Percentiles rank a stretch among this genome's conserved stretches.
Evolutionary conservation across 2,329 filamentous ascomycete genomes (phyloP).

Genomic region (Nigrospora sphaerica): DNA sequence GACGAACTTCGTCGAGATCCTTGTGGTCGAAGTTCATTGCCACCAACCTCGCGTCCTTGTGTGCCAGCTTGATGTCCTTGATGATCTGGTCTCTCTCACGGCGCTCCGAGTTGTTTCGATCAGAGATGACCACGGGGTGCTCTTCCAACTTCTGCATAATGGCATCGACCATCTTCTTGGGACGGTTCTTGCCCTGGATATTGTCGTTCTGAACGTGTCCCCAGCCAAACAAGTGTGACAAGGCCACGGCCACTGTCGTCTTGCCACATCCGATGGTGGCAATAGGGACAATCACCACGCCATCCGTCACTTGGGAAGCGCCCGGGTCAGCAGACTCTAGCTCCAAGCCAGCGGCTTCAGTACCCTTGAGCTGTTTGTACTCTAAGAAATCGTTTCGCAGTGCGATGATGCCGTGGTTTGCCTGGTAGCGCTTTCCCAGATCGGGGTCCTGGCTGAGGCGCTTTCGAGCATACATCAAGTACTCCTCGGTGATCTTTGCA

Average conservation of each 20-base stretch:
- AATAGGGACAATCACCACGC: slow-evolving; percentile 81
- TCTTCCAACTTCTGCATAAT: slow-evolving; percentile 58
- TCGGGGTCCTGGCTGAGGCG: slow-evolving; percentile 62
- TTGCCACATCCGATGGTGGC: slow-evolving; percentile 96
- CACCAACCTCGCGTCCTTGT: slow-evolving; percentile 64
- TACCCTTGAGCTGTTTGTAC: slow-evolving; percentile 76
- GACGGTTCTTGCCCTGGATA: slow-evolving; percentile 71
- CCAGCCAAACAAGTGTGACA: slow-evolving; percentile 81
- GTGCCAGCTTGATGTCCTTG: slow-evolving; percentile 60
- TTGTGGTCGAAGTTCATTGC: slow-evolving; percentile 87
- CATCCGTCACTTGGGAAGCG: slow-evolving; percentile 48
- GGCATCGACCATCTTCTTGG: slow-evolving; percentile 68
- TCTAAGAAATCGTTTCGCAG: slow-evolving; percentile 82
- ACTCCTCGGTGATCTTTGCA: slow-evolving; percentile 81
- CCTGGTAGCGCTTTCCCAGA: slow-evolving; percentile 65
- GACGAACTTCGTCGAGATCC: slow-evolving; percentile 64
- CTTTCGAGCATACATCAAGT: slow-evolving; percentile 72
- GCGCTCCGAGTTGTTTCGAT: slow-evolving; percentile 87
- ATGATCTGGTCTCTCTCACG: slow-evolving; percentile 87
- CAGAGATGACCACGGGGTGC: slow-evolving; percentile 73
- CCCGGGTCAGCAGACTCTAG: slow-evolving; percentile 43
- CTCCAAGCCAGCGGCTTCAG: slow-evolving; percentile 78
- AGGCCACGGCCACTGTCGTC: slow-evolving; percentile 79
- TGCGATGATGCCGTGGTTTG: slow-evolving; percentile 92
- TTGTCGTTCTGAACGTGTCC: slow-evolving; percentile 97